Conservation (phyloP, 2,329 filamentous ascomycete genomes). For the Chaetomium sp. region DNA sequence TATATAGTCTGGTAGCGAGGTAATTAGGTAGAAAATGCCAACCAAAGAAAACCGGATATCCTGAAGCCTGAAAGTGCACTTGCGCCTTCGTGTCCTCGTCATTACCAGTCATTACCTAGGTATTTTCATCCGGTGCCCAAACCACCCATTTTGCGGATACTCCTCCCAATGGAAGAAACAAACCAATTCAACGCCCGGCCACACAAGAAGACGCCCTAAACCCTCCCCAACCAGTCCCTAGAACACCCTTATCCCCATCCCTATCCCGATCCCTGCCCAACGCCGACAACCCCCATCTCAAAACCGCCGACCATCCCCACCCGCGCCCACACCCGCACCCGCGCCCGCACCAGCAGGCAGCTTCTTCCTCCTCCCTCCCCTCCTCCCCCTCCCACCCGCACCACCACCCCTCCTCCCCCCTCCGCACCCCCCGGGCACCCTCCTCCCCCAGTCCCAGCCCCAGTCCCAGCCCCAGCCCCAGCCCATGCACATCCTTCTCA, state of each 20-base stretch:
- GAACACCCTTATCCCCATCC: background rate
- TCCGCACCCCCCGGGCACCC: too few relatives aligned
- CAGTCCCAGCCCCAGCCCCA: background rate
- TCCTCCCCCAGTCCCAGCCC: background rate
- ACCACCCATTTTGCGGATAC: background rate
- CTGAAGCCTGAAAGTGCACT: too few relatives aligned
- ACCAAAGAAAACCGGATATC: too few relatives aligned
- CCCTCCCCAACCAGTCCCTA: background rate
- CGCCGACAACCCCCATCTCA: background rate
- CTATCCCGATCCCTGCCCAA: background rate
- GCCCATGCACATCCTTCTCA: background rate
- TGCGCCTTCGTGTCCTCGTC: background rate
- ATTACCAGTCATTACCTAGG: background rate
- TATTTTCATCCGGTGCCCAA: background rate
- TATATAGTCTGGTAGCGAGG: too few relatives aligned
- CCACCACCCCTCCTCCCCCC: background rate
- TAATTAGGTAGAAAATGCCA: too few relatives aligned
- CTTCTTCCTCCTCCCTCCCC: background rate
- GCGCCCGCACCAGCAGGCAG: too few relatives aligned
- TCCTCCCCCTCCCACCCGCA: background rate
- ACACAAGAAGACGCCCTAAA: too few relatives aligned
- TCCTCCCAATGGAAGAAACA: background rate
- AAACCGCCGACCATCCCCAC: background rate
- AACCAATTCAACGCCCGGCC: background rate
- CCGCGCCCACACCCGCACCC: background rate